Percentiles rank a stretch among this genome's conserved stretches.
Evolutionary conservation across 176 grass and related monocot species (phyloP).

Genomic region (Hordeum marinum): DNA sequence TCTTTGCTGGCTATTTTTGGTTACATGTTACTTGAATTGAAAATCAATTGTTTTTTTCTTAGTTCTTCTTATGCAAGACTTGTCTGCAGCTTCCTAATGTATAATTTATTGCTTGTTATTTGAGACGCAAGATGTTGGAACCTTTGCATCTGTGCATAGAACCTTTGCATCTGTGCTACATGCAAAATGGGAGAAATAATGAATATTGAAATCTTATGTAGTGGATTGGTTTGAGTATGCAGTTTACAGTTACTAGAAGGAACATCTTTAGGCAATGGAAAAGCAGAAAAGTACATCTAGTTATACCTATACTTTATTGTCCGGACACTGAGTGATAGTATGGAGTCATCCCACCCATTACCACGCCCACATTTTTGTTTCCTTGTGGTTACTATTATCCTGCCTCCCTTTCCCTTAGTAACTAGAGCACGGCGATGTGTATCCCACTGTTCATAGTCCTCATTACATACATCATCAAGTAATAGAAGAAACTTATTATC

Average conservation of each 20-base stretch:
- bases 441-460: slow-evolving; percentile 60
- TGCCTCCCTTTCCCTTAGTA: slow-evolving; percentile 40
- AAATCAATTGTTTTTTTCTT: not conserved
- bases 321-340: slow-evolving; percentile 51
- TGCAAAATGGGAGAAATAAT: not conserved
- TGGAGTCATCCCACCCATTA: slow-evolving; percentile 38
- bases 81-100: not conserved
- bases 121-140: not conserved
- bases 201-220: not conserved
- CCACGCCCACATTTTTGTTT: slow-evolving; percentile 53
- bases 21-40: not conserved
- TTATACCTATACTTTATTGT: slow-evolving; percentile 29
- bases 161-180: too few relatives aligned
- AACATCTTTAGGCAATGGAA: not conserved
- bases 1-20: not conserved
- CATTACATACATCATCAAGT: slow-evolving; percentile 81
- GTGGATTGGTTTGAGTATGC: not conserved
- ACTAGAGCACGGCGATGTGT: slow-evolving; percentile 44
- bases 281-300: not conserved
- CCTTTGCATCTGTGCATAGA: not conserved
- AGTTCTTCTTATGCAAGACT: not conserved
- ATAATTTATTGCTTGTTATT: not conserved
- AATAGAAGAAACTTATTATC: slow-evolving; percentile 71
- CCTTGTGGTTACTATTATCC: slow-evolving; percentile 58
- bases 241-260: not conserved